A percentile compares a stretch with the other conserved stretches of the same genome.
phyloP scores from a whole-genome alignment of 345 rosid species.

The Theobroma cacao region DNA sequence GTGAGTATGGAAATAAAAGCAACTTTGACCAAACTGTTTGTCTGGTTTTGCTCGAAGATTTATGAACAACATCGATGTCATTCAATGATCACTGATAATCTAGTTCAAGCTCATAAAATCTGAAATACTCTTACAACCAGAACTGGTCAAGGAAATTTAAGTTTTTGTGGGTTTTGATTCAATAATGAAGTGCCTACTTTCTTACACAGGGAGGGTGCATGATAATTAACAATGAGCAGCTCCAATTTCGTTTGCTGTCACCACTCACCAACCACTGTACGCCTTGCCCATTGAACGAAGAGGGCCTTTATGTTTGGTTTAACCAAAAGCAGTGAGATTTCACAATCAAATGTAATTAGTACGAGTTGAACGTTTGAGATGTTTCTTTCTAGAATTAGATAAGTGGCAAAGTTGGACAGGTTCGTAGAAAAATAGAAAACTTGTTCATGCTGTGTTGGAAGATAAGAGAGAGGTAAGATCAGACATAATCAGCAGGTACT shows the following conservation, averaged over 20 bases:
- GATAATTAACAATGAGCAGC: background rate
- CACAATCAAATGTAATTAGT: too few species aligned
- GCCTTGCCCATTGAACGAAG: too few species aligned
- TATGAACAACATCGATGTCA: background rate
- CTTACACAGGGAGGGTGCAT: background rate
- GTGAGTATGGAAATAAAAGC: too few species aligned
- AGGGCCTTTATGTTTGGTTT: too few species aligned
- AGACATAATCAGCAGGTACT: background rate
- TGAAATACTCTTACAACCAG: background rate
- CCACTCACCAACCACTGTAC: background rate
- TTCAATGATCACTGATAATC: background rate
- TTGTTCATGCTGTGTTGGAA: background rate
- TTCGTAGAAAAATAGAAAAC: background rate
- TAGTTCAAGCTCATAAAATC: background rate
- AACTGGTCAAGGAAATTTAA: background rate
- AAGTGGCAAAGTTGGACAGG: background rate
- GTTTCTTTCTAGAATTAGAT: background rate
- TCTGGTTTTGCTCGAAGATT: background rate
- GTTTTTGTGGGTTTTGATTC: background rate
- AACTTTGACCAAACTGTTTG: too few species aligned
- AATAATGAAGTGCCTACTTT: conserved; percentile 1
- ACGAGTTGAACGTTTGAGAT: too few species aligned
- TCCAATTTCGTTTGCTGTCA: background rate
- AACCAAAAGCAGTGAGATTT: too few species aligned
- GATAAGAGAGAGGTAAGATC: background rate